Evolutionary conservation across 352 stramenopile genomes (phyloP).

Genomic region (Globisporangium radiosum): DNA sequence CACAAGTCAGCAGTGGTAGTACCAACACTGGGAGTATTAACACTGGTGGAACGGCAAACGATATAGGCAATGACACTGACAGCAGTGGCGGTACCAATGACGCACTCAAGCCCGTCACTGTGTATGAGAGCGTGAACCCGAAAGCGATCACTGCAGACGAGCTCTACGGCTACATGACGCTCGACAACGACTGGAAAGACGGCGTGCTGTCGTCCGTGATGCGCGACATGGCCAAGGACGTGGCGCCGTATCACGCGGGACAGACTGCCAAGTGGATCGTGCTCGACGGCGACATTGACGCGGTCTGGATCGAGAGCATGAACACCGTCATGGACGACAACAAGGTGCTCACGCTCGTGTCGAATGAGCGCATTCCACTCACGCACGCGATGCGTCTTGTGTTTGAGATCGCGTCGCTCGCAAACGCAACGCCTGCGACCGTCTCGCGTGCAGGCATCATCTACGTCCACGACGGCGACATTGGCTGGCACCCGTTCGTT

Average conservation of each 20-base stretch:
- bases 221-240: constrained; percentile 95
- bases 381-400: constrained; percentile 95
- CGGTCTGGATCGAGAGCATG: constrained; percentile 93
- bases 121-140: constrained; percentile 94
- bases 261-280: constrained; percentile 90
- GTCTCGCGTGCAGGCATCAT: constrained; percentile 96
- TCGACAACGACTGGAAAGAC: constrained; percentile 98
- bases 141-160: constrained; percentile 92
- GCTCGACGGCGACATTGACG: constrained; percentile 93
- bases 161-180: constrained; percentile 94
- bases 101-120: constrained; percentile 85
- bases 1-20: too few species aligned
- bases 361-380: constrained; percentile 95
- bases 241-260: constrained; percentile 73
- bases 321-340: constrained; percentile 91
- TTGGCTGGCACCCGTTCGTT: constrained; percentile 92
- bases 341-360: constrained; percentile 95
- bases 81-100: constrained; percentile 30
- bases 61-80: neutral
- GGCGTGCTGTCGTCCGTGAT: constrained; percentile 95
- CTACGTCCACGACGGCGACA: constrained; percentile 91
- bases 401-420: constrained; percentile 96
- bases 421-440: constrained; percentile 94
- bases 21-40: too few species aligned
- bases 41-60: too few species aligned